These are phyloP conservation scores for Clonostachys solani DNA, from an alignment of 2,329 filamentous ascomycete genomes.

Conservation along the genomic window DNA sequence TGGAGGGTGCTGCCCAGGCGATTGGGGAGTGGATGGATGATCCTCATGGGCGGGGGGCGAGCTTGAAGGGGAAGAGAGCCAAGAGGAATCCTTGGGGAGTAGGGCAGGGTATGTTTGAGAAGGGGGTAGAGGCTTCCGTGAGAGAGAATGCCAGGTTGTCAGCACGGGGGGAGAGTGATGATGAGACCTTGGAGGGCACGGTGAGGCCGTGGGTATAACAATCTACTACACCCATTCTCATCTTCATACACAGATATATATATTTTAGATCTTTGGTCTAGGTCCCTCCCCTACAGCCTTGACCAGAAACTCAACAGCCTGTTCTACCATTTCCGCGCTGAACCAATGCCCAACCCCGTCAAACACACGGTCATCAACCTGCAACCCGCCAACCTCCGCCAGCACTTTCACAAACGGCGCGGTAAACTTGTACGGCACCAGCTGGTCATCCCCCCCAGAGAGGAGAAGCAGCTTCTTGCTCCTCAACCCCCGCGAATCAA, in stretches of 20 bases:
- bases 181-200: constrained; percentile 33
- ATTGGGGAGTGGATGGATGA: constrained; percentile 45
- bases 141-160: constrained; percentile 28
- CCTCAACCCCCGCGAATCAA: constrained; percentile 37
- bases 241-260: constrained; percentile 3
- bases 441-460: constrained; percentile 62
- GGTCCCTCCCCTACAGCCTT: constrained; percentile 32
- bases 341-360: constrained; percentile 68
- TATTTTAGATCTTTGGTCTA: constrained; percentile 11
- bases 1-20: constrained; percentile 35
- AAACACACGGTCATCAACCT: constrained; percentile 64
- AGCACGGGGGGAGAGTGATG: constrained; percentile 21
- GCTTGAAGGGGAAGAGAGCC: constrained; percentile 40
- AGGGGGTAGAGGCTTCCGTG: constrained; percentile 14
- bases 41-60: constrained; percentile 42
- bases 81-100: constrained; percentile 44
- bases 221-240: no score
- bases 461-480: constrained; percentile 64
- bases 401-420: constrained; percentile 60
- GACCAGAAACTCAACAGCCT: constrained; percentile 60
- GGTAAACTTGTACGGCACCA: constrained; percentile 65
- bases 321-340: constrained; percentile 59
- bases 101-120: constrained; percentile 37
- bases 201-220: constrained; percentile 31
- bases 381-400: constrained; percentile 51